Evolutionary conservation across 78 protist species (phyloP).

Genomic region (Dictyostelium purpureum): DNA sequence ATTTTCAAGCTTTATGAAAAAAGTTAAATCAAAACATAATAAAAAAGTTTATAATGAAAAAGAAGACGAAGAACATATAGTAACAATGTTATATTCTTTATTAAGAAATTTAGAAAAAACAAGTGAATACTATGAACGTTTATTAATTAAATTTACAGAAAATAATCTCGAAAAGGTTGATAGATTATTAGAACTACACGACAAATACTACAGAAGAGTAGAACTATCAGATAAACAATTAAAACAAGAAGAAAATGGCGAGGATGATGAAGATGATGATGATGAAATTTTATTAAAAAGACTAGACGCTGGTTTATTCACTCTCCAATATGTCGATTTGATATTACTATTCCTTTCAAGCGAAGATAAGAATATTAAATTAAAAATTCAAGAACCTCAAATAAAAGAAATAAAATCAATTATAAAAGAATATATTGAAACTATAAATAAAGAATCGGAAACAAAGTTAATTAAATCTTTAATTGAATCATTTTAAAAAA

Average conservation of each 20-base stretch:
- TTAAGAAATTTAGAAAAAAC: conserved; percentile 12
- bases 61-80: conserved; percentile 60
- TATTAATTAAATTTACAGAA: conserved; percentile 67
- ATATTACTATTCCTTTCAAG: conserved; percentile 13
- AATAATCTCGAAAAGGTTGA: conserved; percentile 63
- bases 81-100: conserved; percentile 40
- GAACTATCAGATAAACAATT: background rate
- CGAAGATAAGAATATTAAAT: background rate
- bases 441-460: background rate
- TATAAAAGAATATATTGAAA: background rate
- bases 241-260: background rate
- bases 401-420: background rate
- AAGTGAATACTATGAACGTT: background rate
- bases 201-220: conserved; percentile 45
- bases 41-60: conserved; percentile 23
- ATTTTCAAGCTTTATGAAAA: conserved; percentile 83
- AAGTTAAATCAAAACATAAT: conserved; percentile 37
- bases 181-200: conserved; percentile 40
- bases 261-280: background rate
- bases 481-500: conserved; percentile 1
- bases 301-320: conserved; percentile 80
- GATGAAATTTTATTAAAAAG: conserved; percentile 28
- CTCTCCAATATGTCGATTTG: conserved; percentile 50
- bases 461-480: background rate
- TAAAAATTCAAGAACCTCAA: background rate